Conservation (phyloP, 139 green algal genomes). For the Prasinococcaceae sp. region DNA sequence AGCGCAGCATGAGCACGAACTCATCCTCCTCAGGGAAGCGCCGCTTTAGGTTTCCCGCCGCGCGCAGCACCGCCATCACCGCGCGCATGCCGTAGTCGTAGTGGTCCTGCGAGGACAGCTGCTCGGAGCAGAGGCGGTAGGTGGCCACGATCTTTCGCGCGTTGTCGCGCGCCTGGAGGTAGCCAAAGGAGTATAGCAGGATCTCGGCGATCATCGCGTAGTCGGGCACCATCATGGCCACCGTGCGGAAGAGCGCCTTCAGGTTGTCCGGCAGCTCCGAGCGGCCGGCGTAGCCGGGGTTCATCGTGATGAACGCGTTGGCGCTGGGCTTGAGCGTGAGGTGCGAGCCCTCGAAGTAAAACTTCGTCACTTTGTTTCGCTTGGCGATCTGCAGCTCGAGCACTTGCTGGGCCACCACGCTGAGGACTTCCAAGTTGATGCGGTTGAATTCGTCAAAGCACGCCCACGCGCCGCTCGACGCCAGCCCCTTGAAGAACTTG, state of each 20-base stretch:
- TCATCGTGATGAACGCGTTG: slow-evolving; percentile 59
- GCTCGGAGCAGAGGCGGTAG: slow-evolving; percentile 32
- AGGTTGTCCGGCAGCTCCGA: slow-evolving; percentile 58
- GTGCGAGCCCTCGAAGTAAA: slow-evolving; percentile 50
- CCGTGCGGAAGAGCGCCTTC: slow-evolving; percentile 33
- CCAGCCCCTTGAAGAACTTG: slow-evolving; percentile 34
- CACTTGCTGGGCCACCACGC: slow-evolving; percentile 43
- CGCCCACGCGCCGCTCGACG: slow-evolving; percentile 18
- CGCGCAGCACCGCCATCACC: slow-evolving; percentile 31
- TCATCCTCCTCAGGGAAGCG: slow-evolving; percentile 29
- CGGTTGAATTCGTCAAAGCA: slow-evolving; percentile 41
- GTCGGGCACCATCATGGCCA: slow-evolving; percentile 37
- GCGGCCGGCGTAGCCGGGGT: slow-evolving; percentile 48
- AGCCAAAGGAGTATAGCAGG: slow-evolving; percentile 27
- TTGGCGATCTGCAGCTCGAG: slow-evolving; percentile 25
- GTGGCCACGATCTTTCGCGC: slow-evolving; percentile 28
- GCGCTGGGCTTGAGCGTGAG: slow-evolving; percentile 39
- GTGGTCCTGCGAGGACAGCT: slow-evolving; percentile 29
- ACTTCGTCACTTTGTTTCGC: slow-evolving; percentile 24
- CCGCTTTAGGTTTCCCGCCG: slow-evolving; percentile 29
- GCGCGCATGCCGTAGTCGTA: slow-evolving; percentile 35
- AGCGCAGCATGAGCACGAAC: slow-evolving; percentile 31
- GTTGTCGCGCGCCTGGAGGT: slow-evolving; percentile 24
- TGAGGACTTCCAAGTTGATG: slow-evolving; percentile 38
- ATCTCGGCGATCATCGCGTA: slow-evolving; percentile 35